Evolutionary conservation across 129 eudicot genomes (phyloP).

Genomic region (Flaveria trinervia): DNA sequence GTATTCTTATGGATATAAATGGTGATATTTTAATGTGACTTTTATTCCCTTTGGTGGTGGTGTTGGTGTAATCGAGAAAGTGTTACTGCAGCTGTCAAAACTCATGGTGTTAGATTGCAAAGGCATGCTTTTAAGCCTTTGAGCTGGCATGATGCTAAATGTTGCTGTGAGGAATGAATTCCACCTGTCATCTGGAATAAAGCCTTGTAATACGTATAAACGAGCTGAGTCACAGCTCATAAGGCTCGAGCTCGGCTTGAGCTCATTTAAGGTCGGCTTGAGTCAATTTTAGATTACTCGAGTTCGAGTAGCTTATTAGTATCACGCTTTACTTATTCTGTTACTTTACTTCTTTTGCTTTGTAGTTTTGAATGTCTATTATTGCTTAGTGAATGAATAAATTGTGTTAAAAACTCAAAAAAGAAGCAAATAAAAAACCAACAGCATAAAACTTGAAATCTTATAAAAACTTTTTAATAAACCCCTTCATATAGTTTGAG

Average conservation of each 20-base stretch:
- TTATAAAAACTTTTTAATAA: neutral
- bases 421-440: constrained; percentile 2
- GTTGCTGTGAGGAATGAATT: neutral
- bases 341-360: neutral
- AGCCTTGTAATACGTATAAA: neutral
- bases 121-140: constrained; percentile 9
- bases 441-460: neutral
- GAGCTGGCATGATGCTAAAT: constrained; percentile 12
- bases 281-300: neutral
- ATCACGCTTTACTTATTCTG: neutral
- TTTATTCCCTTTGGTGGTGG: neutral
- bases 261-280: neutral
- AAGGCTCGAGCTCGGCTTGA: no score
- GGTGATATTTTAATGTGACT: neutral
- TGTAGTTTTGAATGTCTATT: neutral
- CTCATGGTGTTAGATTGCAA: neutral
- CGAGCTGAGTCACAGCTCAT: neutral
- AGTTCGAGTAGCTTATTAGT: neutral
- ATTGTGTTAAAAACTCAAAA: neutral
- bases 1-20: neutral
- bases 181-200: neutral
- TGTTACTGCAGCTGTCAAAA: neutral
- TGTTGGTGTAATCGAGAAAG: constrained; percentile 3
- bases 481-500: constrained; percentile 17
- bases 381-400: neutral